phyloP scores from a whole-genome alignment of 139 green algal genomes.

The Chlorokybus atmophyticus region DNA sequence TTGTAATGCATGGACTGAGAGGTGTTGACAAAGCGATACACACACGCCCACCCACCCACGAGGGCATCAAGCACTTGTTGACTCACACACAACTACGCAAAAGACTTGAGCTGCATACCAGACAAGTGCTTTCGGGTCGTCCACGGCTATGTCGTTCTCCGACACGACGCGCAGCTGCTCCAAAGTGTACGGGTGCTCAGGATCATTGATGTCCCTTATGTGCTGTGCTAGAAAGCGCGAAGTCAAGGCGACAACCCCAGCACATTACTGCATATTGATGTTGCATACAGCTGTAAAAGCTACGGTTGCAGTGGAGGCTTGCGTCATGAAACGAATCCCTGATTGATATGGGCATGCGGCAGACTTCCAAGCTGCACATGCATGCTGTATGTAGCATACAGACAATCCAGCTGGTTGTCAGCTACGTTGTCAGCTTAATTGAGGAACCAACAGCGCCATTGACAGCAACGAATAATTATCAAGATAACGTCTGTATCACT shows the following conservation, averaged over 20 bases:
- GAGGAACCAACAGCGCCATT: no score
- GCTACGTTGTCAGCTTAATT: no score
- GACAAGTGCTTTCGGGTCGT: constrained; percentile 11
- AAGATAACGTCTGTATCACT: no score
- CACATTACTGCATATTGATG: no score
- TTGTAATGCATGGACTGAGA: background rate
- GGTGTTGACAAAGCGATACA: background rate
- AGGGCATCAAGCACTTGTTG: background rate
- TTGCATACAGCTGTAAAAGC: no score
- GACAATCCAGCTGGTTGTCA: background rate
- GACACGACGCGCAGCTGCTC: constrained; percentile 72
- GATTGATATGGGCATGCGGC: background rate
- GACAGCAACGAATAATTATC: no score
- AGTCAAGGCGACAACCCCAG: constrained; percentile 1
- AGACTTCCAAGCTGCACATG: background rate
- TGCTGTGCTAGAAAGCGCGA: constrained; percentile 19
- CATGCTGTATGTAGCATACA: background rate
- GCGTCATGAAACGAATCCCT: background rate
- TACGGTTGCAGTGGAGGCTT: no score
- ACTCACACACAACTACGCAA: background rate
- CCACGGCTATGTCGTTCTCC: constrained; percentile 28
- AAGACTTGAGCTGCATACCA: background rate
- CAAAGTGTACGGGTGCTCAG: constrained; percentile 93
- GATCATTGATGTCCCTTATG: constrained; percentile 78
- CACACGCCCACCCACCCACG: background rate